phyloP scores from a whole-genome alignment of 2,329 filamentous ascomycete species.

The Paradendryphiella salina region DNA sequence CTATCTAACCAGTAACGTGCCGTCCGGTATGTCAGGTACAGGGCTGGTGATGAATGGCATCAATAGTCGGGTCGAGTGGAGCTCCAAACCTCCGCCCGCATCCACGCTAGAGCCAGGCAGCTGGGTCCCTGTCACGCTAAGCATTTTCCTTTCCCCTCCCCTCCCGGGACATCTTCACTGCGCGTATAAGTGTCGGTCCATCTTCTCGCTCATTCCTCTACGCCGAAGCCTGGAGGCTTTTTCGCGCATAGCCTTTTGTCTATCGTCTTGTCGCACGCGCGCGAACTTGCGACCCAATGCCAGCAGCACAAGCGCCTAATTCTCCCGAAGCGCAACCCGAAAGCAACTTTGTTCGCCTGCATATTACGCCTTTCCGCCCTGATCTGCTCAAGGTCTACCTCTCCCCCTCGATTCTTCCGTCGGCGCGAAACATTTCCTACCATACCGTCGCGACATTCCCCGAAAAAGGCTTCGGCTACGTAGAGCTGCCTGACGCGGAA shows the following conservation, averaged over 20 bases:
- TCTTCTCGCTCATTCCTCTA: conserved; percentile 5
- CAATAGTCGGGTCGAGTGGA: conserved; percentile 12
- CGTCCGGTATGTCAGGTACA: not conserved
- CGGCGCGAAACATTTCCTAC: conserved; percentile 82
- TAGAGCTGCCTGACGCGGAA: conserved; percentile 78
- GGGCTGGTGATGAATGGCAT: not conserved
- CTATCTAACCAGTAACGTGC: not conserved
- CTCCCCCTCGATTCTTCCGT: conserved; percentile 65
- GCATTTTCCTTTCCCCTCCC: conserved; percentile 40
- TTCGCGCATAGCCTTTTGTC: conserved; percentile 4
- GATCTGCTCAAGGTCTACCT: conserved; percentile 74
- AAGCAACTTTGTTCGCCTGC: conserved; percentile 61
- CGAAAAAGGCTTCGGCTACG: conserved; percentile 85
- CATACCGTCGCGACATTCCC: conserved; percentile 85
- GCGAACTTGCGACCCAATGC: conserved; percentile 37
- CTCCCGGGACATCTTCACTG: conserved; percentile 14
- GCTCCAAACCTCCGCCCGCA: conserved; percentile 20
- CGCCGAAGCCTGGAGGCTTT: not conserved
- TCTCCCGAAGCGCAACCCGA: conserved; percentile 21
- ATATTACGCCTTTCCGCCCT: conserved; percentile 84
- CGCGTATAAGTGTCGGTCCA: conserved; percentile 19
- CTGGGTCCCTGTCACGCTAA: conserved; percentile 34
- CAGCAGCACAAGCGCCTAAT: conserved; percentile 35
- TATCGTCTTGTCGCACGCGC: conserved; percentile 19
- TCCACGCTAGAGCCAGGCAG: conserved; percentile 19